Evolutionary conservation across 305 asterid genomes (phyloP).

Genomic region (Solanum hybrid): DNA sequence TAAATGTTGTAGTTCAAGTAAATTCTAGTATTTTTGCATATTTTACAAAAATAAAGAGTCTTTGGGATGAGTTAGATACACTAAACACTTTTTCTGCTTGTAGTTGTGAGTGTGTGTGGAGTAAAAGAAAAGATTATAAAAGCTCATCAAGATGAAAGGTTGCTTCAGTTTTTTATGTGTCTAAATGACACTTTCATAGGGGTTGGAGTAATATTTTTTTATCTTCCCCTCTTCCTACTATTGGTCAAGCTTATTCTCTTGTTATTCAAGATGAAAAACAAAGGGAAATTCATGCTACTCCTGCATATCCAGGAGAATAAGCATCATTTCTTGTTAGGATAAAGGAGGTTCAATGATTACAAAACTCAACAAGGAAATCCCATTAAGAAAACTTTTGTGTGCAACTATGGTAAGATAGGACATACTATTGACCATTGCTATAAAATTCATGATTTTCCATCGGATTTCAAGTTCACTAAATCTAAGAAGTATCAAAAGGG

Average conservation of each 20-base stretch:
- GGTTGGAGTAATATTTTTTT: neutral
- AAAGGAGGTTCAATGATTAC: neutral
- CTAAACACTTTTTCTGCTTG: neutral
- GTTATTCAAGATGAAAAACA: neutral
- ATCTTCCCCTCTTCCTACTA: neutral
- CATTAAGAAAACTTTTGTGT: neutral
- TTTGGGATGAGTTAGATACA: neutral
- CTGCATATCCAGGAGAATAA: too few species aligned
- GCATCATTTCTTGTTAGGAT: too few species aligned
- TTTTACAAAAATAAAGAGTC: neutral
- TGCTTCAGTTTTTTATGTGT: neutral
- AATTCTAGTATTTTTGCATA: neutral
- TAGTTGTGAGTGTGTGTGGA: neutral
- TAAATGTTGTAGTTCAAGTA: neutral
- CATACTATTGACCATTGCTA: neutral
- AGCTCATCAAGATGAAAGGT: neutral
- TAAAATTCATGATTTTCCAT: neutral
- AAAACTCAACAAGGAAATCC: neutral
- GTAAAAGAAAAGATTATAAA: neutral
- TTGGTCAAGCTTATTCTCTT: neutral
- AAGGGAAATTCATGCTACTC: neutral
- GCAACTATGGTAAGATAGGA: neutral
- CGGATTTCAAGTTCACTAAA: neutral
- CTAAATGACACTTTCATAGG: neutral
- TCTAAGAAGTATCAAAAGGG: neutral